Base-by-base conservation (phyloP, 192 early-diverging fungal species). In the Coemansia asiatica region DNA sequence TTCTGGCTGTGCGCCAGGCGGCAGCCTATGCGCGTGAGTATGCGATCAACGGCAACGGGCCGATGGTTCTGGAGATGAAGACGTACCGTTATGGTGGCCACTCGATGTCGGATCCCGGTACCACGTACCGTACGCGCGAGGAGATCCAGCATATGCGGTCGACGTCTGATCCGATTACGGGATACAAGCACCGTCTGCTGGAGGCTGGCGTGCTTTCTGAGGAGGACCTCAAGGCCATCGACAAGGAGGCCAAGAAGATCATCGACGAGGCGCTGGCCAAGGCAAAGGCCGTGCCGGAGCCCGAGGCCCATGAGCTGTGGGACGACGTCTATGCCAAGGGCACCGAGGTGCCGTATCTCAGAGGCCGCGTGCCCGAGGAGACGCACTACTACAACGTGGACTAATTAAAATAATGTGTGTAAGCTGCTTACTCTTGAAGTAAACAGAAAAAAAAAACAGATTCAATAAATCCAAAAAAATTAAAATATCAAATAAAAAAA, bases 61-160 rank as follows among this genome's bases (percentile, higher is more conserved):
- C 96, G 40, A 74, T 97, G 59, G 87, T 98, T 28, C 85, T 97
- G 78, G 95, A 98, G 86, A 87, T 96, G 87, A 90, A 90, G 68
- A 98, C 96, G 25, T 98, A 98, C 85, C 94, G 95, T 58, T 98
- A 98, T 84, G 96, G 95, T 81, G 96, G 96, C 59, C 96, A 98
- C 93, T 98, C 96, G 69, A 98, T 98, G 96, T 98, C 95, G 62
- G 95, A 98, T 83, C 96, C 95, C 23, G 96, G 96, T 69, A 98
- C 95, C 79, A 97, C 94, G 40, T 98, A 98, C 91, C 91, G 96
- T 69, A 95, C 94, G 61, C 93, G 96, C 81, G 96, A 98, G 85
- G 95, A 98, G 86, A 94, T 97, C 66, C 93, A 96, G 83, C 88
- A 98, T 79, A 98, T 98, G 95, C 89, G 95, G 29, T 91, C 91